Evolutionary conservation across 768 basidiomycete genomes (phyloP), one percentile per base, ranked within the genome.

Genomic region (Leccinellum albellum): DNA sequence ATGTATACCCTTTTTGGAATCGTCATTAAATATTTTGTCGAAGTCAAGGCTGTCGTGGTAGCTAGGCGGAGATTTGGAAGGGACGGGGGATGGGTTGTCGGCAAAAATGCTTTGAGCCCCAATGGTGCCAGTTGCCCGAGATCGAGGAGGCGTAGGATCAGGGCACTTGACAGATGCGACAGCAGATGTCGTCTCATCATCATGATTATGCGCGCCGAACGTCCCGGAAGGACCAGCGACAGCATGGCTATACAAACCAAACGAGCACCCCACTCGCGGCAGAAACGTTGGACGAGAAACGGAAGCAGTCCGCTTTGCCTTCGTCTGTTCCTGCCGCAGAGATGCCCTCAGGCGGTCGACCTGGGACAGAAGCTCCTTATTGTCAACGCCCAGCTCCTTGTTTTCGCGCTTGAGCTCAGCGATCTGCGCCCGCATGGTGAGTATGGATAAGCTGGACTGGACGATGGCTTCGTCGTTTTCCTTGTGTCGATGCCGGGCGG

Each of bases 401-500:
- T 75, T 78, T 50, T 68, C 70, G 31, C 53, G 55, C 44, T 72
- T 73, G 48, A 80, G 58, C 28, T 76, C 74, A 2, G 72, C 62
- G 21, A 81, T 59, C 52, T 78, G 72, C 1, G 76, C 74, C 31
- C 75, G 77, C 28, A 80, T 63, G 2, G 64, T 59, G 50, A 88
- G 72, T 4, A 82, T 74, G 6, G 70, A 68, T 21, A 85, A 63
- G 60, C 82, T 86, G 2, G 82, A 78, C 28, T 82, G 78, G 31
- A 83, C 59, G 14, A 84, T 59, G 3, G 76, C 64, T 28, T 73
- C 64, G n/a, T 71, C 70, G 24, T 66, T 42, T 15, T 69, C 67
- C 17, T 53, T 26, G 40, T 59, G 56, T 37, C 51, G 53, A 23
- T 64, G 58, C 20, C 64, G 72, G 1, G 80, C 73, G 13, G 79